These are phyloP conservation scores for Coemansia sp. DNA, from an alignment of 192 early-diverging fungal species.

Conservation along the genomic window DNA sequence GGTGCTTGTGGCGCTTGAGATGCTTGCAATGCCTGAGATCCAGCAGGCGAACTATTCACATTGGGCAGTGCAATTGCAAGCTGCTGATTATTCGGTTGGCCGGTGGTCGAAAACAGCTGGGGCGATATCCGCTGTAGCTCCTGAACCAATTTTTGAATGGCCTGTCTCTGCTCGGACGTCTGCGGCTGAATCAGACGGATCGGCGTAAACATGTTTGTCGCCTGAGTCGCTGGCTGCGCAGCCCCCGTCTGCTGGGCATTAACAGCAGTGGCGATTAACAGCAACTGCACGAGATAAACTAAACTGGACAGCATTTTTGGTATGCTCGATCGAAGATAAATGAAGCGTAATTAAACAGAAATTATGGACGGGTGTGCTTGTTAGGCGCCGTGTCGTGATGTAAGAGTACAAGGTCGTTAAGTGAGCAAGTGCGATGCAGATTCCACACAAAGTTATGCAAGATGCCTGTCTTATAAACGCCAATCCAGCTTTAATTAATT, in stretches of 20 bases:
- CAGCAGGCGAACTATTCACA: not conserved
- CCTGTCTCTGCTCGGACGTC: conserved; percentile 39
- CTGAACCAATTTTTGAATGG: conserved; percentile 44
- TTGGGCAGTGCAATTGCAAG: conserved; percentile 38
- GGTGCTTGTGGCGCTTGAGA: not conserved
- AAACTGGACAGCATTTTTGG: not conserved
- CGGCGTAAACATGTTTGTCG: conserved; percentile 30
- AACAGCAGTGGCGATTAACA: conserved; percentile 1
- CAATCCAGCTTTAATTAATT: not conserved
- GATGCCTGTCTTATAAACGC: not conserved
- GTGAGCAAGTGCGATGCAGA: not conserved
- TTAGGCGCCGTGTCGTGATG: conserved; percentile 2
- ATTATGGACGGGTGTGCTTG: not conserved
- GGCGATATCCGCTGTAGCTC: conserved; percentile 43
- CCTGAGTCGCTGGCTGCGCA: not conserved
- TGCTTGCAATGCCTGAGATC: not conserved
- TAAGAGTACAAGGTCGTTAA: conserved; percentile 3
- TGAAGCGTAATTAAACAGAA: not conserved
- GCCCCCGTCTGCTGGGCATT: not conserved
- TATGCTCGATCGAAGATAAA: not conserved
- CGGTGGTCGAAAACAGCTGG: conserved; percentile 36
- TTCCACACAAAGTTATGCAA: not conserved
- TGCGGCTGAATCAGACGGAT: conserved; percentile 48
- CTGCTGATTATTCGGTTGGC: conserved; percentile 27
- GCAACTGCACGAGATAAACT: not conserved